phyloP scores from a whole-genome alignment of 2,329 filamentous ascomycete genomes.

The Graphium sp. region DNA sequence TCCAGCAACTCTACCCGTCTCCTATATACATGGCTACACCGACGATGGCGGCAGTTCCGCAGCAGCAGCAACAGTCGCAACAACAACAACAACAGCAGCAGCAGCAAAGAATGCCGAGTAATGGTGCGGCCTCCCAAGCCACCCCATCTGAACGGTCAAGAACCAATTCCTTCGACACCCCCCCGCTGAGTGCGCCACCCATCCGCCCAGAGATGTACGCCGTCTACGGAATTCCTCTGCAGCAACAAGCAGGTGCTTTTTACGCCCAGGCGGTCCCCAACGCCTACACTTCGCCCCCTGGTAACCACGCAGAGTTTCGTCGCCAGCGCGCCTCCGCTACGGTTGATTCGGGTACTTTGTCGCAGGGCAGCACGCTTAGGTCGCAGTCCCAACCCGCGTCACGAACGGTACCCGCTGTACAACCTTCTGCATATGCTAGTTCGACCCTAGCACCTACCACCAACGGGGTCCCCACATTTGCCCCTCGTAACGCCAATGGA shows the following conservation, averaged over 20 bases:
- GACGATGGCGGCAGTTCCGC: slow-evolving; percentile 13
- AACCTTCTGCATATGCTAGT: slow-evolving; percentile 6
- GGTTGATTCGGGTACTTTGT: slow-evolving; percentile 26
- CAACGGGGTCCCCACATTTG: slow-evolving; percentile 16
- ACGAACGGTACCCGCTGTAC: slow-evolving; percentile 18
- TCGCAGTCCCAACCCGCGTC: slow-evolving; percentile 52
- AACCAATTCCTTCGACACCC: slow-evolving; percentile 46
- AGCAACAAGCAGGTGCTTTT: slow-evolving; percentile 2
- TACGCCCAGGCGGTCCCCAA: slow-evolving; percentile 16
- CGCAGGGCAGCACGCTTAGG: slow-evolving; percentile 37
- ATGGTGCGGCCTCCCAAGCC: slow-evolving; percentile 13
- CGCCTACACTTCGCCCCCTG: slow-evolving; percentile 25
- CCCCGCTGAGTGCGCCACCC: slow-evolving; percentile 40
- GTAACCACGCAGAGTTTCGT: slow-evolving; percentile 16
- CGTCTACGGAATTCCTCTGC: slow-evolving; percentile 22
- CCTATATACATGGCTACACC: too few relatives aligned
- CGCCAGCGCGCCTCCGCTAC: slow-evolving; percentile 34
- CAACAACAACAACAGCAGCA: slow-evolving; percentile 12
- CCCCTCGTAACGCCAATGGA: slow-evolving; percentile 26
- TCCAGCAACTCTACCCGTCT: slow-evolving; percentile 8
- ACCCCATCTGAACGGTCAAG: slow-evolving; percentile 32
- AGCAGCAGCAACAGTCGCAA: slow-evolving; percentile 24
- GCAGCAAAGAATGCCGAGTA: slow-evolving; percentile 23
- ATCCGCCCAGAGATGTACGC: slow-evolving; percentile 39
- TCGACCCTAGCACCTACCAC: slow-evolving; percentile 6